Base-by-base conservation (phyloP, 2,329 filamentous ascomycete genomes). In the Cytospora paraplurivora region DNA sequence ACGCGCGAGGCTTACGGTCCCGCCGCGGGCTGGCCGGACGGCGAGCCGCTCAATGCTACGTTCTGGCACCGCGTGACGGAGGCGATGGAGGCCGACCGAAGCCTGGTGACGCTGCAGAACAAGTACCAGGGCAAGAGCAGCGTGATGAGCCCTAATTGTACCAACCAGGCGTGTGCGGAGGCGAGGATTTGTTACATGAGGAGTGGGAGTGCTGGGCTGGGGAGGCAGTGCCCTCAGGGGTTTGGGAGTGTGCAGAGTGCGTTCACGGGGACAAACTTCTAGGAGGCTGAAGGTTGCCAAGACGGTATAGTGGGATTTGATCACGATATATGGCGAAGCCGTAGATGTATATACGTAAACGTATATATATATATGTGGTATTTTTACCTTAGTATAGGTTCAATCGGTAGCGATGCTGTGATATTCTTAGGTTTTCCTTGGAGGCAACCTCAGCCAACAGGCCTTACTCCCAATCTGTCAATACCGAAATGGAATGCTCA, bases 101-200 rank as follows among this genome's bases (percentile, higher is more conserved):
- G 69, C 3, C 74, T 87, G n/a, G 82, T 83, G 7, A 76, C 72
- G 41, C 69, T 74, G 47, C 81, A 83, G 62, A 86, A 84, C 67
- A 78, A 74, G 0, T 79, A 78, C 44, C 79, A 85, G 69, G 82
- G 83, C 0, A 85, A 84, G 72, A 76, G 71, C 63, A 84, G 81
- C 62, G 70, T 81, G 4, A 75, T 75, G 70, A 81, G 75, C 50
- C 82, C 83, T 0, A 81, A 81, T 49, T 86, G 84, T 65, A 82
- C 80, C 2, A 84, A 72, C 65, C 72, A 72, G 38, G 81, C 76
- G 3, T 87, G 84, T 70, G 78, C 79, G 3, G 69, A 73, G 54
- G 83, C 84, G 1, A 85, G 84, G 74, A 74, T 85, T 17, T 87
- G 85, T 67, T 86, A 87, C 68, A 86, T 86, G 76, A 73, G 84